Percentiles rank a stretch among this genome's conserved stretches.
These are phyloP conservation scores for Caloboletus firmus DNA, from an alignment of 1,284 basidiomycete species.

Conservation along the genomic window DNA sequence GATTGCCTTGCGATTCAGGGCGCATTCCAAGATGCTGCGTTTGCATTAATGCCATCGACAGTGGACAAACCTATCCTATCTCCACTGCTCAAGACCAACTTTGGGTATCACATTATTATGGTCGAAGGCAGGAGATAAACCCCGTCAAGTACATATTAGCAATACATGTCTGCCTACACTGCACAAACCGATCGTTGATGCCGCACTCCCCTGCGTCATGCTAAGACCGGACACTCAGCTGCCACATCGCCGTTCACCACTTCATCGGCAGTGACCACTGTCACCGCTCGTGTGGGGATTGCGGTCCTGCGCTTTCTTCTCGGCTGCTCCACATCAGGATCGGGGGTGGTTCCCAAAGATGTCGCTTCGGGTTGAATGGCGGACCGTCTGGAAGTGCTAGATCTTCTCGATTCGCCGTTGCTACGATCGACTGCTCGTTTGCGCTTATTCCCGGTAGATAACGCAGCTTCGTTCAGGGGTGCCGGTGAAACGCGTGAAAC, in stretches of 20 bases:
- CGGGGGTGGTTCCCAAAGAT: slow-evolving; percentile 51
- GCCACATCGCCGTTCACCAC: slow-evolving; percentile 42
- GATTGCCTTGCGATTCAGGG: slow-evolving; percentile 39
- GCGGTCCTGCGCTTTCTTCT: slow-evolving; percentile 41
- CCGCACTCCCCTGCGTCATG: slow-evolving; percentile 18
- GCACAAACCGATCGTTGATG: background rate
- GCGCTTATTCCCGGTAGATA: slow-evolving; percentile 30
- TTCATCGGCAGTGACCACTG: slow-evolving; percentile 38
- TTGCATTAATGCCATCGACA: slow-evolving; percentile 72
- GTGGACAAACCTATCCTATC: slow-evolving; percentile 74
- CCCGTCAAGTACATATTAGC: slow-evolving; percentile 20
- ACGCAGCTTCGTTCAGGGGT: slow-evolving; percentile 33
- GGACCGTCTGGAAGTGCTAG: slow-evolving; percentile 39
- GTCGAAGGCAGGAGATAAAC: slow-evolving; percentile 73
- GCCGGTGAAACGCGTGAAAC: slow-evolving; percentile 44
- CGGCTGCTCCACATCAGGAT: slow-evolving; percentile 61
- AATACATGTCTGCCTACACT: slow-evolving; percentile 21
- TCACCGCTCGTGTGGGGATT: slow-evolving; percentile 33
- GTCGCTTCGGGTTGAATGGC: slow-evolving; percentile 46
- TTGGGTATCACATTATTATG: slow-evolving; percentile 89
- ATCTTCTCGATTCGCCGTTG: slow-evolving; percentile 34
- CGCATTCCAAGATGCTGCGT: slow-evolving; percentile 81
- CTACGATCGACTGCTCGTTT: slow-evolving; percentile 33
- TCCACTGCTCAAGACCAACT: slow-evolving; percentile 73
- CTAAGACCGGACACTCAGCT: slow-evolving; percentile 18